Conservation (phyloP, 2,329 filamentous ascomycete genomes). For the Claviceps capensis region DNA sequence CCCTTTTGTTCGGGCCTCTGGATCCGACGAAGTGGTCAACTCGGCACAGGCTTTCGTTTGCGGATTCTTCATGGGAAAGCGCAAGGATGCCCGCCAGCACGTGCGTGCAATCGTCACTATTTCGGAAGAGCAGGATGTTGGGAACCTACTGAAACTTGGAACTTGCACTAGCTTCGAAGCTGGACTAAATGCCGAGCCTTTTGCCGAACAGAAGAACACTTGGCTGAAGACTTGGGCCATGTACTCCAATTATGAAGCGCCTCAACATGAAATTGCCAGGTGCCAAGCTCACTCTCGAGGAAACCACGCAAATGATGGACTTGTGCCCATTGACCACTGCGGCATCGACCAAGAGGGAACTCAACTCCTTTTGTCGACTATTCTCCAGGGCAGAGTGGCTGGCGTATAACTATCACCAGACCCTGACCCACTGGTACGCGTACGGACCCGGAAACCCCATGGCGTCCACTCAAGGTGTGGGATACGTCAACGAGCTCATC, state of each 20-base stretch:
- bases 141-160: slow-evolving; percentile 72
- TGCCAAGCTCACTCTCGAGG: slow-evolving; percentile 45
- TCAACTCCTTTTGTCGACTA: slow-evolving; percentile 62
- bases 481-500: slow-evolving; percentile 78
- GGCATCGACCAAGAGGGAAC: slow-evolving; percentile 30
- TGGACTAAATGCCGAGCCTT: slow-evolving; percentile 34
- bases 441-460: slow-evolving; percentile 65
- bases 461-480: slow-evolving; percentile 73
- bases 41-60: slow-evolving; percentile 64
- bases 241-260: slow-evolving; percentile 50
- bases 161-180: slow-evolving; percentile 58
- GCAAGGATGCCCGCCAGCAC: slow-evolving; percentile 25
- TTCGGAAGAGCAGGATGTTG: slow-evolving; percentile 49
- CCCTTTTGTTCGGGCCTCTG: slow-evolving; percentile 61
- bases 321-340: slow-evolving; percentile 77
- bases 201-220: slow-evolving; percentile 33
- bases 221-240: slow-evolving; percentile 56
- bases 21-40: slow-evolving; percentile 55
- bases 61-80: slow-evolving; percentile 48
- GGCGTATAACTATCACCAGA: slow-evolving; percentile 68
- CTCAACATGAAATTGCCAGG: slow-evolving; percentile 57
- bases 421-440: slow-evolving; percentile 74
- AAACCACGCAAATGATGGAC: slow-evolving; percentile 70
- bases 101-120: slow-evolving; percentile 50
- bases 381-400: slow-evolving; percentile 64